phyloP scores from a whole-genome alignment of 108 stramenopile species.

The Ochromonas danica region DNA sequence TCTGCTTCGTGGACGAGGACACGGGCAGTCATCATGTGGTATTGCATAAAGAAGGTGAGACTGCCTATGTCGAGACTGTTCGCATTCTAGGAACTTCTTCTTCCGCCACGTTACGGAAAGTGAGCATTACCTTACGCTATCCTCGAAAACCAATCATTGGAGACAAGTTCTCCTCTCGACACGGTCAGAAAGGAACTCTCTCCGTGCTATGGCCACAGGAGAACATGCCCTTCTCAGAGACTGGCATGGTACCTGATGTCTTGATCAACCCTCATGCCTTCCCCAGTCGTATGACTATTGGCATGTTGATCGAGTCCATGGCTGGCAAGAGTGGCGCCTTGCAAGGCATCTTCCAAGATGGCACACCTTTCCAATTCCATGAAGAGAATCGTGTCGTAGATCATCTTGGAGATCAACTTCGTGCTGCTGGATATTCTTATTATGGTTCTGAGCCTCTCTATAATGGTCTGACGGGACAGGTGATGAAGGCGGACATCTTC shows the following conservation, averaged over 20 bases:
- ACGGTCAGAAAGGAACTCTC: conserved; percentile 98
- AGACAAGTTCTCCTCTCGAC: conserved; percentile 96
- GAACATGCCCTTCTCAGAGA: conserved; percentile 98
- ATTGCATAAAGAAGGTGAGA: conserved; percentile 43
- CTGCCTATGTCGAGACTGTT: conserved; percentile 35
- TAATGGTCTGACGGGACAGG: conserved; percentile 89
- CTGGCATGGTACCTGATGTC: conserved; percentile 91
- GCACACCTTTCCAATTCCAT: conserved; percentile 95
- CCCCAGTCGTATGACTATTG: conserved; percentile 43
- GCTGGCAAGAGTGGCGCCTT: conserved; percentile 95
- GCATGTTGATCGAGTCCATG: conserved; percentile 99
- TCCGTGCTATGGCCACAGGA: conserved; percentile 97
- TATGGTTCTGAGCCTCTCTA: conserved; percentile 97
- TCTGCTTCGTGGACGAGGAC: conserved; percentile 77
- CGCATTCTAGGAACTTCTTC: conserved; percentile 30
- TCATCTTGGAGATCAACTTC: conserved; percentile 97
- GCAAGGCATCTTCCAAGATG: conserved; percentile 86
- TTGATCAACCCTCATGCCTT: conserved; percentile 95
- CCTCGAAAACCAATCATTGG: conserved; percentile 95
- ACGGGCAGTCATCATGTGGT: conserved; percentile 58
- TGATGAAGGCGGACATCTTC: conserved; percentile 97
- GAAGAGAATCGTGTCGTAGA: conserved; percentile 86
- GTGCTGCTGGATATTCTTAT: conserved; percentile 92
- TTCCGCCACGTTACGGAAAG: conserved; percentile 26
- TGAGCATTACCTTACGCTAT: conserved; percentile 81